These are phyloP conservation scores for Zanthoxylum bungeanum DNA, from an alignment of 345 rosid species.

Conservation along the genomic window DNA sequence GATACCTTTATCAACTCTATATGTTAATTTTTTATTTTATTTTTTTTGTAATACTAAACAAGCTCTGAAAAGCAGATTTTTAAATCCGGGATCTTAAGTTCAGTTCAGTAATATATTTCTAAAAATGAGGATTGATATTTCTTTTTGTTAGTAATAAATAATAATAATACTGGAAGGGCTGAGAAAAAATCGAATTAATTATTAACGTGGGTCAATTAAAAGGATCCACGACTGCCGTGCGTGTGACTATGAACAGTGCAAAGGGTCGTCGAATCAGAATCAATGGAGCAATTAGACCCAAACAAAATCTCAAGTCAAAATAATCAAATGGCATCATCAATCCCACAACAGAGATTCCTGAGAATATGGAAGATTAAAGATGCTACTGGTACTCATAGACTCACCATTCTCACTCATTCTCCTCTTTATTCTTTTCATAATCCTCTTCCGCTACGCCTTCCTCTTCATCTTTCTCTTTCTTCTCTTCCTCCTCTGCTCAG, in stretches of 20 bases:
- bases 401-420: constrained; percentile 43
- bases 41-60: too few species aligned
- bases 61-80: too few species aligned
- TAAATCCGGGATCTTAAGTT: too few species aligned
- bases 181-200: not conserved
- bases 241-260: not conserved
- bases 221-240: not conserved
- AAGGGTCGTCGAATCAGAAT: not conserved
- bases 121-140: too few species aligned
- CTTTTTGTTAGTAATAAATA: too few species aligned
- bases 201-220: too few species aligned
- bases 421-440: constrained; percentile 32
- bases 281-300: not conserved
- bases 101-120: too few species aligned
- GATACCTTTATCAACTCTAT: too few species aligned
- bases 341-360: constrained; percentile 26
- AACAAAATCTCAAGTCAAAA: not conserved
- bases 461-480: constrained; percentile 33
- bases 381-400: constrained; percentile 31
- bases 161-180: too few species aligned
- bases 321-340: constrained; percentile 13
- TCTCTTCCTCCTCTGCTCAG: constrained; percentile 39
- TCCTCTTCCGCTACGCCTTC: constrained; percentile 37
- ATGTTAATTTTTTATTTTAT: too few species aligned
- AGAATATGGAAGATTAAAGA: constrained; percentile 8